phyloP scores from a whole-genome alignment of 352 stramenopile species.

The Pythium grandisporangium region DNA sequence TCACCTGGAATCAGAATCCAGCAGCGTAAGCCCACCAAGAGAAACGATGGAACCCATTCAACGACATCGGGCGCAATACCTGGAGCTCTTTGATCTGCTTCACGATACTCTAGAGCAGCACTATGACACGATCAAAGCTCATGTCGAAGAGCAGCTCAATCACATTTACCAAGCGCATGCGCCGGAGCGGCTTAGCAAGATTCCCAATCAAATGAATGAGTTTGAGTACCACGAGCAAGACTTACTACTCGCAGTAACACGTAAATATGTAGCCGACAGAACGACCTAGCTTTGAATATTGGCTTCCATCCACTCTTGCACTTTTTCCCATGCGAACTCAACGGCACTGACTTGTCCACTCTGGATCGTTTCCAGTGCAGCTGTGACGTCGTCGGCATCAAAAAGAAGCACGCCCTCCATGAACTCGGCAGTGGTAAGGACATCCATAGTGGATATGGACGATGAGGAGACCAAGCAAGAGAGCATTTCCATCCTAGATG shows the following conservation, averaged over 20 bases:
- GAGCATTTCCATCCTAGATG: not conserved
- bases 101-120: constrained; percentile 16
- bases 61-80: constrained; percentile 18
- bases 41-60: not conserved
- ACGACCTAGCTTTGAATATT: too few species aligned
- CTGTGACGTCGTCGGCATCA: not conserved
- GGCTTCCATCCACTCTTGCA: not conserved
- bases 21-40: too few species aligned
- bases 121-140: constrained; percentile 13
- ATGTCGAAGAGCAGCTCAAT: constrained; percentile 17
- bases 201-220: constrained; percentile 30
- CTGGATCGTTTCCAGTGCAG: constrained; percentile 10
- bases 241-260: constrained; percentile 24
- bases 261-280: too few species aligned
- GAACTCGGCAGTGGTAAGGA: not conserved
- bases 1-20: not conserved
- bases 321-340: not conserved
- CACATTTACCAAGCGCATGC: constrained; percentile 33
- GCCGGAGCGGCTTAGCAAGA: constrained; percentile 43
- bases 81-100: constrained; percentile 20
- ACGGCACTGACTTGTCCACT: not conserved
- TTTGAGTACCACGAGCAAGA: constrained; percentile 37
- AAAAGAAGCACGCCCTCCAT: not conserved
- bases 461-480: too few species aligned
- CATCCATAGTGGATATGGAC: too few species aligned